These are phyloP conservation scores for Hanseniaspora mollemarum DNA, from an alignment of 805 yeast genomes.

Conservation along the genomic window DNA sequence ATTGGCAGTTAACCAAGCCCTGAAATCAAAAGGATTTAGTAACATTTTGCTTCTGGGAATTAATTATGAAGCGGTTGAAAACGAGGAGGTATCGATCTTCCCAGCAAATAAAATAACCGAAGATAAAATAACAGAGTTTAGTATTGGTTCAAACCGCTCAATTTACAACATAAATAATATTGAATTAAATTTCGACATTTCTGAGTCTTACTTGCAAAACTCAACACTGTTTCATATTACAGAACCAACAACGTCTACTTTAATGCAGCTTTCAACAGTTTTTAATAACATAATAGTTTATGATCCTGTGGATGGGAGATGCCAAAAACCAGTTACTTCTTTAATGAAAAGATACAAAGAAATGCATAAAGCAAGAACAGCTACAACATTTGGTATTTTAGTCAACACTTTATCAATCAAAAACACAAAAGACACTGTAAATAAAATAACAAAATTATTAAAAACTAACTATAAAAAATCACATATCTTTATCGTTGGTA, in stretches of 20 bases:
- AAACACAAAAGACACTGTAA: slow-evolving; percentile 58
- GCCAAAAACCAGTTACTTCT: slow-evolving; percentile 62
- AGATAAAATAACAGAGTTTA: background rate
- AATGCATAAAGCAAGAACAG: slow-evolving; percentile 81
- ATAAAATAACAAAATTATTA: slow-evolving; percentile 49
- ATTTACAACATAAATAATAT: slow-evolving; percentile 7
- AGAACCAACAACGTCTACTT: slow-evolving; percentile 64
- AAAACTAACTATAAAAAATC: slow-evolving; percentile 76
- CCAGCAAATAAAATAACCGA: slow-evolving; percentile 5
- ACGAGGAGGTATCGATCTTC: slow-evolving; percentile 16
- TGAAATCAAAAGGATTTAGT: slow-evolving; percentile 28
- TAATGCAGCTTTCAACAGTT: slow-evolving; percentile 62
- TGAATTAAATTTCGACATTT: background rate
- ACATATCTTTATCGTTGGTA: slow-evolving; percentile 91
- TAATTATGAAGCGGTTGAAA: slow-evolving; percentile 35
- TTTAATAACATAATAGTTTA: slow-evolving; percentile 43
- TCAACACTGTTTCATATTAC: slow-evolving; percentile 61
- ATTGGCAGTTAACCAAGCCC: slow-evolving; percentile 29
- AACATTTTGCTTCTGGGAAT: slow-evolving; percentile 22
- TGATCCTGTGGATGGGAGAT: slow-evolving; percentile 42
- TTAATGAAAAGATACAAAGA: slow-evolving; percentile 71
- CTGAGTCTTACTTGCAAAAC: slow-evolving; percentile 30
- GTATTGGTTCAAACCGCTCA: slow-evolving; percentile 11
- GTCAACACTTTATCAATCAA: slow-evolving; percentile 79
- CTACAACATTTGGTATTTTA: slow-evolving; percentile 82